Evolutionary conservation across 345 rosid species (phyloP), one percentile per base, ranked within the genome.

Genomic region (Trapa incisa): DNA sequence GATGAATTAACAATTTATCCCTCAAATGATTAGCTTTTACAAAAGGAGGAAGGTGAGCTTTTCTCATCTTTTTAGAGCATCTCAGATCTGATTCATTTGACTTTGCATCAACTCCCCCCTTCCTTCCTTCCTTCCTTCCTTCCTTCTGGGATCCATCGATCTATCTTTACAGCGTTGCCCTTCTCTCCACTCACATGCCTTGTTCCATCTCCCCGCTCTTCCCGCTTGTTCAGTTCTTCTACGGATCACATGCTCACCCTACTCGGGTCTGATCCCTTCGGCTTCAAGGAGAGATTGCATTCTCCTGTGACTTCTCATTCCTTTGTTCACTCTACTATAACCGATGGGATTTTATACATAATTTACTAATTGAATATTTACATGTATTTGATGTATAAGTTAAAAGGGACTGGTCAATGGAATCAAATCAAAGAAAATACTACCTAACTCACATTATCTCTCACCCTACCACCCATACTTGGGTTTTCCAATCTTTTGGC

Each of bases 161-260:
- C 29, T 22, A 58, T 58, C 63, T 8, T 35, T 6, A 57, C 32
- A 53, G 69, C 39, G 69, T 57, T 56, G 36, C 58, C 58, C 56
- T 67, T 41, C 43, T 42, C 61, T 39, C 68, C 68, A 36, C 68
- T 53, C 69, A 67, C 69, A 67, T 67, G 70, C 70, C 45, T 38
- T 60, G 62, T 53, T 54, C 52, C 62, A 43, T 14, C 17, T 12
- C 41, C 13, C 48, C 41, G 36, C 36, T 47, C 56, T 36, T n/a
- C 60, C 9, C 35, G 32, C 35, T 35, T 29, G 60, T 22, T 54
- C 60, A 35, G 60, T 54, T 54, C 60, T 54, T 35, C 33, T 35
- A 54, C 60, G 60, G 17, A 17, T 29, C 4, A 52, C 57, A 52
- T 17, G 29, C 57, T 16, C 57, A 16, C 43, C 7, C 43, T 6